Evolutionary conservation across 345 rosid species (phyloP), one percentile per base, ranked within the genome.

Genomic region (Melastoma malabathricum): DNA sequence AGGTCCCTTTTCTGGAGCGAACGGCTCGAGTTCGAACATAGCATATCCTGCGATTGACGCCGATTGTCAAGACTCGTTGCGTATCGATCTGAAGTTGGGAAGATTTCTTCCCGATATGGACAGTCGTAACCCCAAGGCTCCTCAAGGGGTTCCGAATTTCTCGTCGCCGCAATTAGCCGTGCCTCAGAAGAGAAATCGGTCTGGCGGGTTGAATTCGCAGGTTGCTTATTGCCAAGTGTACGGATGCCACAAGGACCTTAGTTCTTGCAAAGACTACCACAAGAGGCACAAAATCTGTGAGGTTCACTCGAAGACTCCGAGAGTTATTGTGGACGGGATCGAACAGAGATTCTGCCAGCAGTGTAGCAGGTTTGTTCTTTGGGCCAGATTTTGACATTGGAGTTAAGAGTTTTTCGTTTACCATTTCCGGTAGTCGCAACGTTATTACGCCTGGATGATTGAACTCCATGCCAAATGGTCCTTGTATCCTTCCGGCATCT

Each of bases 321-420:
- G 59, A 49, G 97, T 82, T 10, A 61, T 82, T 47, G 94, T 89
- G 55, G 66, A 68, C 50, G 89, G 86, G 17, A 45, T 67, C 46
- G 84, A 80, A 47, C 83, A 84, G 71, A 82, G 97, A 63, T 84
- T 89, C 59, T 89, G 97, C 61, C 95, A 88, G 56, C 97, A 88
- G 64, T 88, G 97, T 54, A 89, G 97, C 76, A 84, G 95, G 95
- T 88, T 55, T 27, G 58, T 20, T 47, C 34, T 50, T 34, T 20
- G 29, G 14, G 20, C 44, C 27, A 17, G 13, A 29, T 8, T 31
- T 47, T 38, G 13, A 18, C 46, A 14, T 15, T 10, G 17, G 48
- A 10, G 12, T 34, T 22, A 2, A 34, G 41, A 9, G 12, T 46
- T 12, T 15, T 15, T 46, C 48, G 20, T 10, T 46, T 46, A 5